A percentile compares a stretch with the other conserved stretches of the same genome.
Conservation (phyloP, 495 filamentous ascomycete species). For the Clavariopsis aquatica region DNA sequence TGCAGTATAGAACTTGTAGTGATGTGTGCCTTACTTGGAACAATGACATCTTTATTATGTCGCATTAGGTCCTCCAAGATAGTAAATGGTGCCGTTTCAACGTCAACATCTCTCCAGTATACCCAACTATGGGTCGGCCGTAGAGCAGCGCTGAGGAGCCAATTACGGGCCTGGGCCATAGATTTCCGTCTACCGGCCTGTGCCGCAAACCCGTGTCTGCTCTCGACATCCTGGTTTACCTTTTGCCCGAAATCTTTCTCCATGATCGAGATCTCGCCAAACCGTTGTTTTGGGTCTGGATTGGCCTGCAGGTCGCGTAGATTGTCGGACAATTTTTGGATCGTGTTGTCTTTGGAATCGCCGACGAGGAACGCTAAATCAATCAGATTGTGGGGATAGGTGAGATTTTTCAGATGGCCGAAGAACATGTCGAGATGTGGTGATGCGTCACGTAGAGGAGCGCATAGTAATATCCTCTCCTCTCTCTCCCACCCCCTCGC, state of each 20-base stretch:
- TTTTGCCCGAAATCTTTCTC: slow-evolving; percentile 99
- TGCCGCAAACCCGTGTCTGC: slow-evolving; percentile 94
- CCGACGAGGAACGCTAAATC: slow-evolving; percentile 97
- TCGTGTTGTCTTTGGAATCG: slow-evolving; percentile 90
- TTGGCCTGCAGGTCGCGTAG: slow-evolving; percentile 80
- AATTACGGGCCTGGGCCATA: slow-evolving; percentile 98
- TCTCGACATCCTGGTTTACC: slow-evolving; percentile 97
- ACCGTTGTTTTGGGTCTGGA: slow-evolving; percentile 73
- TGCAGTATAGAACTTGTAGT: background rate
- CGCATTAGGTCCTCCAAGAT: slow-evolving; percentile 98
- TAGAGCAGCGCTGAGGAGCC: slow-evolving; percentile 90
- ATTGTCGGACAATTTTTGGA: slow-evolving; percentile 70
- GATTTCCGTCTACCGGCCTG: slow-evolving; percentile 91
- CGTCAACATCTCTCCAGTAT: slow-evolving; percentile 98
- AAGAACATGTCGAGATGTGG: slow-evolving; percentile 98
- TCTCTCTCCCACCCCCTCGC: slow-evolving; percentile 91
- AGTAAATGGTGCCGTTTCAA: slow-evolving; percentile 92
- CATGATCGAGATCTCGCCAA: slow-evolving; percentile 95
- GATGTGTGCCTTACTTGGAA: slow-evolving; percentile 77
- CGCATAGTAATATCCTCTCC: slow-evolving; percentile 93
- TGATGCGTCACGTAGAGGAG: slow-evolving; percentile 90
- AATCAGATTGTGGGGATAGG: slow-evolving; percentile 94
- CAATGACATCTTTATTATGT: slow-evolving; percentile 98
- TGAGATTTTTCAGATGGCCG: slow-evolving; percentile 90
- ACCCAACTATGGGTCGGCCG: slow-evolving; percentile 98